Evolutionary conservation across 176 grass and related monocot genomes (phyloP).

Genomic region (Oryza meyeriana): DNA sequence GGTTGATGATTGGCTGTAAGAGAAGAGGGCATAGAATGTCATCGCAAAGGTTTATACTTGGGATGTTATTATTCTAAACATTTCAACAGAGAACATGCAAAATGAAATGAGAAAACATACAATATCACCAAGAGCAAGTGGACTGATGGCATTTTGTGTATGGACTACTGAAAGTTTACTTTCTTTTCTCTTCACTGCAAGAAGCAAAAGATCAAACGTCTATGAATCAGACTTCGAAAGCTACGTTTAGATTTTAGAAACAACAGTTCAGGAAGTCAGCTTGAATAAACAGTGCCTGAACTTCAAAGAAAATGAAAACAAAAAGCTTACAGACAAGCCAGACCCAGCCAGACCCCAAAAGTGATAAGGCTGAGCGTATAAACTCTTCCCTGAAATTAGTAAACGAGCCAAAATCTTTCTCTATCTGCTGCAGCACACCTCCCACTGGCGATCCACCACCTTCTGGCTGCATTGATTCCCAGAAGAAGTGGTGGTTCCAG

Average conservation of each 20-base stretch:
- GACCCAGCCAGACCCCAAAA: constrained; percentile 81
- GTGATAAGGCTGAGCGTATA: constrained; percentile 44
- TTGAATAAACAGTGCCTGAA: background rate
- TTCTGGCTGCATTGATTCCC: constrained; percentile 93
- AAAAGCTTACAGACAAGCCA: constrained; percentile 81
- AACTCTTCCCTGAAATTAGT: constrained; percentile 89
- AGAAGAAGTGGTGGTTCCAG: constrained; percentile 95
- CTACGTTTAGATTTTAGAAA: background rate
- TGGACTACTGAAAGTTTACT: constrained; percentile 60
- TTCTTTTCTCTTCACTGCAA: constrained; percentile 67
- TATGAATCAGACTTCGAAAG: background rate
- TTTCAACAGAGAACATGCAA: background rate
- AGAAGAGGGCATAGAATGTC: constrained; percentile 32
- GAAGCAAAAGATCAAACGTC: constrained; percentile 6
- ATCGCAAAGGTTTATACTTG: constrained; percentile 21
- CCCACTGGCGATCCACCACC: constrained; percentile 63
- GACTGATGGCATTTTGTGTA: constrained; percentile 83
- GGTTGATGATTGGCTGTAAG: constrained; percentile 77
- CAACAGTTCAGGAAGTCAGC: background rate
- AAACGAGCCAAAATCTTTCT: constrained; percentile 89
- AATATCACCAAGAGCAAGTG: constrained; percentile 84
- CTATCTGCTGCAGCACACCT: constrained; percentile 73
- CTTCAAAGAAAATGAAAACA: constrained; percentile 9
- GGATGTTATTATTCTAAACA: background rate
- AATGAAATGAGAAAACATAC: constrained; percentile 47